Percentiles rank a stretch among this genome's conserved stretches.
These are phyloP conservation scores for Phytophthora pini DNA, from an alignment of 352 stramenopile genomes.

Conservation along the genomic window DNA sequence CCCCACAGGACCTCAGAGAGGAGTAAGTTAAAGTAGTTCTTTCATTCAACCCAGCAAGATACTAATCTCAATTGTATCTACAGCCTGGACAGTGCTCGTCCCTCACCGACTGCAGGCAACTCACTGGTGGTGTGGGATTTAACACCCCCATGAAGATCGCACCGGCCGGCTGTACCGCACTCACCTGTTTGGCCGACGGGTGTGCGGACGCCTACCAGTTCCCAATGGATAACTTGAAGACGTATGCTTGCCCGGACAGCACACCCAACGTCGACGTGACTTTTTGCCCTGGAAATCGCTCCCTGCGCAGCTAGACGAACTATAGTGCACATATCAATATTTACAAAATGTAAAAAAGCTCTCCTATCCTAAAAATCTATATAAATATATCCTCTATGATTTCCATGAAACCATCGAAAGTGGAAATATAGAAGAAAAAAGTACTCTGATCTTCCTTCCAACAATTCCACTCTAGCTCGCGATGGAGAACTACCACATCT, in stretches of 20 bases:
- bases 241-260: slow-evolving; percentile 42
- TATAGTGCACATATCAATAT: background rate
- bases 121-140: slow-evolving; percentile 49
- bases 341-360: background rate
- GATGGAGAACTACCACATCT: slow-evolving; percentile 94
- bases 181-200: slow-evolving; percentile 44
- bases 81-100: slow-evolving; percentile 45
- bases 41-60: background rate
- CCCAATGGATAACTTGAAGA: slow-evolving; percentile 52
- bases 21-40: slow-evolving; percentile 21
- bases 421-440: slow-evolving; percentile 9
- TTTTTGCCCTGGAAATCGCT: slow-evolving; percentile 31
- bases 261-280: slow-evolving; percentile 47
- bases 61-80: too few relatives aligned
- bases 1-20: slow-evolving; percentile 46
- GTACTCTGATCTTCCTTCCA: background rate
- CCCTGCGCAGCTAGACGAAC: background rate
- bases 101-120: slow-evolving; percentile 40
- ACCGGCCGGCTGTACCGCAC: slow-evolving; percentile 37
- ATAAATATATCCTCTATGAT: background rate
- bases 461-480: background rate
- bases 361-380: too few relatives aligned
- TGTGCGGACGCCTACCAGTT: slow-evolving; percentile 52
- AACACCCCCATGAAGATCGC: slow-evolving; percentile 59
- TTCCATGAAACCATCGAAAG: slow-evolving; percentile 8